Evolutionary conservation across 352 stramenopile species (phyloP).

Genomic region (Phytopythium aichiense): DNA sequence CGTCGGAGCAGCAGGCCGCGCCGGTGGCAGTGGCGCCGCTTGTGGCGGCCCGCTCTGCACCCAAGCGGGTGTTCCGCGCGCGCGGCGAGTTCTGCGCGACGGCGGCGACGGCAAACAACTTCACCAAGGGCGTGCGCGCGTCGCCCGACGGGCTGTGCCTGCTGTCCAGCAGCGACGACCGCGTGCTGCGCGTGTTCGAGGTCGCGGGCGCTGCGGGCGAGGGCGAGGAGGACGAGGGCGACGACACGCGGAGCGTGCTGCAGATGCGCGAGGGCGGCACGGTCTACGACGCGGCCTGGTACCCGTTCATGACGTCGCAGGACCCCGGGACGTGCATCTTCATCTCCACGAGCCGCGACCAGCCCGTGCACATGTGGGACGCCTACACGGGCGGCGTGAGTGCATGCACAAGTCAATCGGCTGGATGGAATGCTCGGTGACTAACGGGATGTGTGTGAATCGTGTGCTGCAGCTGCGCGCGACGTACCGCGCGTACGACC

Average conservation of each 20-base stretch:
- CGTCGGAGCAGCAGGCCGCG: too few relatives aligned
- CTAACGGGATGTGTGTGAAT: neutral
- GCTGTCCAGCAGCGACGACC: conserved; percentile 83
- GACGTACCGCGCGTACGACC: conserved; percentile 80
- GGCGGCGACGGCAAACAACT: conserved; percentile 46
- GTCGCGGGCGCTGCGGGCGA: conserved; percentile 5
- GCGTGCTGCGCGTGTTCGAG: conserved; percentile 78
- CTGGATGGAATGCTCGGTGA: neutral
- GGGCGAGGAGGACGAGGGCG: neutral
- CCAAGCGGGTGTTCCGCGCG: conserved; percentile 14
- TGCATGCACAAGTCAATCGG: neutral
- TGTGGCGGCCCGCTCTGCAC: neutral
- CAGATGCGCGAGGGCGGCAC: conserved; percentile 67
- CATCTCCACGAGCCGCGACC: conserved; percentile 78
- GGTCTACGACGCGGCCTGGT: conserved; percentile 89
- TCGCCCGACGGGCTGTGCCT: conserved; percentile 85
- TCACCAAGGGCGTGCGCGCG: conserved; percentile 66
- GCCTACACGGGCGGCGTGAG: conserved; percentile 73
- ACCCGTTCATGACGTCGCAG: conserved; percentile 78
- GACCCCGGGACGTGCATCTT: conserved; percentile 83
- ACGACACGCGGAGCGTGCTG: conserved; percentile 28
- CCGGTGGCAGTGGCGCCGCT: neutral
- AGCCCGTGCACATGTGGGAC: conserved; percentile 91
- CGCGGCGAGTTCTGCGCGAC: conserved; percentile 27
- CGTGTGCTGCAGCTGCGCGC: conserved; percentile 40